Conservation (phyloP, 495 filamentous ascomycete genomes). For the Neurospora tetrasperma region DNA sequence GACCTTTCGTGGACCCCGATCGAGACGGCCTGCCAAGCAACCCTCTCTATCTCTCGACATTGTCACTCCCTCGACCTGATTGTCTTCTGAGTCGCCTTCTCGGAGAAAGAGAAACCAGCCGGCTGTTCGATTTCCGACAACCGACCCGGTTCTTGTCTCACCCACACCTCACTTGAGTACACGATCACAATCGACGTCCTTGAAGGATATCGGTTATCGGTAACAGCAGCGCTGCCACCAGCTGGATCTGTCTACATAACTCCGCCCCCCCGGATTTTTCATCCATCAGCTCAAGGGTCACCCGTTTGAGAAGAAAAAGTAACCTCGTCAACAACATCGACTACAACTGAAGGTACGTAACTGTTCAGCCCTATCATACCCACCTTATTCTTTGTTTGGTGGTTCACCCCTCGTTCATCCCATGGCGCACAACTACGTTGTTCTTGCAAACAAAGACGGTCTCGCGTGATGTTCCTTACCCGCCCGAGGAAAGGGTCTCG, state of each 20-base stretch:
- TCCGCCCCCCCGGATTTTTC: neutral
- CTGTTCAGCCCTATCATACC: neutral
- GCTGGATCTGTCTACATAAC: constrained; percentile 28
- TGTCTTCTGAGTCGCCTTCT: constrained; percentile 13
- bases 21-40: constrained; percentile 5
- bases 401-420: neutral
- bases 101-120: constrained; percentile 12
- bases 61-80: constrained; percentile 28
- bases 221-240: constrained; percentile 29
- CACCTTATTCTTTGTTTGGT: neutral
- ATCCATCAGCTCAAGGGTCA: neutral
- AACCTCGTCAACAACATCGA: neutral
- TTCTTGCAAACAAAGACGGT: neutral
- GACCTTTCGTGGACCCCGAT: constrained; percentile 14
- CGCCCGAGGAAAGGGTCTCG: neutral
- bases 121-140: constrained; percentile 23
- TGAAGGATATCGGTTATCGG: constrained; percentile 21
- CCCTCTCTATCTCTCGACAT: constrained; percentile 11
- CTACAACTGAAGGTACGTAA: neutral
- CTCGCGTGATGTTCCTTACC: neutral
- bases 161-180: constrained; percentile 12
- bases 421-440: neutral
- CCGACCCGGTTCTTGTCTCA: constrained; percentile 23
- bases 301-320: neutral
- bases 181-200: constrained; percentile 23